A percentile compares a stretch with the other conserved stretches of the same genome.
Evolutionary conservation across 805 yeast genomes (phyloP).

Genomic region (Yamadazyma philogaea): DNA sequence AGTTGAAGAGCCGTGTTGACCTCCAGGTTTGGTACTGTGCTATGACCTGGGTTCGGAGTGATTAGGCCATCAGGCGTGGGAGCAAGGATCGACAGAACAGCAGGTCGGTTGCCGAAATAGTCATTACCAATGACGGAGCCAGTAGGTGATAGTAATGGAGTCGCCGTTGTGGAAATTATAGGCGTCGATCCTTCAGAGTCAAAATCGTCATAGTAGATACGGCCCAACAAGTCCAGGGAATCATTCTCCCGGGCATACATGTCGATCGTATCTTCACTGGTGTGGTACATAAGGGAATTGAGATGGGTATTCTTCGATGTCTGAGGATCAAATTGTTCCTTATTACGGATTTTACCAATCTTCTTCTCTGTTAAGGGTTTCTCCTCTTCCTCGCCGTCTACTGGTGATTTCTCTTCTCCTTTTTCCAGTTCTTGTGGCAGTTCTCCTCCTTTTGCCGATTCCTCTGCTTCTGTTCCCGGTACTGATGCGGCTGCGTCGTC

Average conservation of each 20-base stretch:
- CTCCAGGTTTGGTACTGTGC: conserved; percentile 1
- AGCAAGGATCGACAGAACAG: not conserved
- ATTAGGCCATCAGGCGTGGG: not conserved
- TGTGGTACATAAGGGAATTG: conserved; percentile 39
- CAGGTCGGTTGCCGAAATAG: conserved; percentile 12
- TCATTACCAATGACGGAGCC: conserved; percentile 13
- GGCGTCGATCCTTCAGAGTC: conserved; percentile 31
- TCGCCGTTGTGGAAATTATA: conserved; percentile 14
- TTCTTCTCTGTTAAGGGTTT: conserved; percentile 11
- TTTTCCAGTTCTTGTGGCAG: not conserved
- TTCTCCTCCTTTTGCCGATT: not conserved
- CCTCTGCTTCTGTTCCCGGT: not conserved
- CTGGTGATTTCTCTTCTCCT: not conserved
- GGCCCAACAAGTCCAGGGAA: conserved; percentile 38
- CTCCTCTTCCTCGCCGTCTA: conserved; percentile 5
- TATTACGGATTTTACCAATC: conserved; percentile 10
- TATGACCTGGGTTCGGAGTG: conserved; percentile 1
- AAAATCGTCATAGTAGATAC: conserved; percentile 43
- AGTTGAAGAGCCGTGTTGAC: conserved; percentile 2
- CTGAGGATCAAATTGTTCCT: conserved; percentile 19
- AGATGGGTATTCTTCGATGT: conserved; percentile 36
- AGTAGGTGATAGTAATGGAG: conserved; percentile 18
- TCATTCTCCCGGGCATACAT: conserved; percentile 35
- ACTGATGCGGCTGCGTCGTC: not conserved
- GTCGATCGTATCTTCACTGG: conserved; percentile 37